These are phyloP conservation scores for Leavenworthia alabamica DNA, from an alignment of 345 rosid genomes.

Conservation along the genomic window DNA sequence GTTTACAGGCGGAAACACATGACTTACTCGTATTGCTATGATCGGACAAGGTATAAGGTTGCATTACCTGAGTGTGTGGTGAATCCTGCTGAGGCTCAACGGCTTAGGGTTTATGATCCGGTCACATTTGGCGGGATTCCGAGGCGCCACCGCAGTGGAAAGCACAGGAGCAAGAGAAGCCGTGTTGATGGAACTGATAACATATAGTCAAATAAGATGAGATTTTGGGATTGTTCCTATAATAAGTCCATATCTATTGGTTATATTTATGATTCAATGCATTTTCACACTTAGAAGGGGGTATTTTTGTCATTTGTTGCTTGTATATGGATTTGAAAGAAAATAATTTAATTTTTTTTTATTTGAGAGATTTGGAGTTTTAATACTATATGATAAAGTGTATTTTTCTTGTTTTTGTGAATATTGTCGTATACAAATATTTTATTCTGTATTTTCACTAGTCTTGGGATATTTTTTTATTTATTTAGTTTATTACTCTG, in stretches of 20 bases:
- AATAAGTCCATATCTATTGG: conserved; percentile 32
- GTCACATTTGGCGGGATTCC: conserved; percentile 66
- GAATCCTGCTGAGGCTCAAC: conserved; percentile 47
- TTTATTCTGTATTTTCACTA: not conserved
- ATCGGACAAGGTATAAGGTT: conserved; percentile 57
- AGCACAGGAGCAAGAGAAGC: conserved; percentile 37
- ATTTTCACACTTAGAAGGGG: conserved; percentile 22
- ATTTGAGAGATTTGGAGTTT: conserved; percentile 23
- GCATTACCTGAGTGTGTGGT: conserved; percentile 65
- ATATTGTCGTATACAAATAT: conserved; percentile 2
- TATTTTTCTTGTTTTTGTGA: conserved; percentile 1
- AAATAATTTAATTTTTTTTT: conserved; percentile 15
- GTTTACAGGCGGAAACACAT: conserved; percentile 59
- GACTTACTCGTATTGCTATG: conserved; percentile 95
- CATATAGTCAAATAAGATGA: not conserved
- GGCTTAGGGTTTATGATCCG: conserved; percentile 62
- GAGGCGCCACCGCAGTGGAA: conserved; percentile 39
- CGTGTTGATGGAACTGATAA: conserved; percentile 13
- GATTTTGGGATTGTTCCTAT: conserved; percentile 5
- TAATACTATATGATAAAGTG: not conserved
- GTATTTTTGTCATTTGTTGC: conserved; percentile 26
- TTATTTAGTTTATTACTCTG: not conserved
- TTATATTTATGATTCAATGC: conserved; percentile 20
- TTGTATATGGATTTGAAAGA: conserved; percentile 27
- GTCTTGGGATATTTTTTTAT: not conserved